Base-by-base conservation (phyloP, 441 rosid genomes). In the Daphne laureola region DNA sequence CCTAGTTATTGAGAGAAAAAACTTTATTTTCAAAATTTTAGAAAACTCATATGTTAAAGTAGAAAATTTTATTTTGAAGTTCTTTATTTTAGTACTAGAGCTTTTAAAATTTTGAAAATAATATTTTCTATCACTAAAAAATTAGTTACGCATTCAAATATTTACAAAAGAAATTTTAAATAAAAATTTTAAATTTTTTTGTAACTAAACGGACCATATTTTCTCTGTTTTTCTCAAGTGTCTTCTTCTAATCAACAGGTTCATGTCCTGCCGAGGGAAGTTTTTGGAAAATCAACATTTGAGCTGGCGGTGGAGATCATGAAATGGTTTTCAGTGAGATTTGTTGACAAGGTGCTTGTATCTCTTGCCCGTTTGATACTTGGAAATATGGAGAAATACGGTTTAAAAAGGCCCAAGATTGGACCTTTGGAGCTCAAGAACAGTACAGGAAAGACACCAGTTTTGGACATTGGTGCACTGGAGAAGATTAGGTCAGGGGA, bases 221-320 rank as follows among this genome's bases (percentile, higher is more conserved):
- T 17, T 7, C 48, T 14, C n/a, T 17, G 25, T 17, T 16, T 50
- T 12, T 49, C 23, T 6, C 3, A 18, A 21, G 35, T 5, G 5
- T 12, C 38, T 21, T 36, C 36, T 53, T 17, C n/a, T n/a, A n/a
- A n/a, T n/a, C n/a, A 25, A 53, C 82, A 88, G 96, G 90, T 89
- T 63, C 92, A 89, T 71, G 90, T 86, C 2, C 58, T 89, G 56
- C 96, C 95, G 0, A 82, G 90, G 67, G 90, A 86, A 65, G 72
- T 80, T 27, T 55, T 86, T 38, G 88, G 95, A 12, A 89, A 62
- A 46, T 86, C 96, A 11, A 83, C 86, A 0, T 89, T 86, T 16
- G 82, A 78, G 23, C 56, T 89, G 59, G 79, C 86, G 12, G 66
- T 70, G 18, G 15, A 60, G 45, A 50, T 83, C 70, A 68, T 81